Evolutionary conservation across 2,329 filamentous ascomycete genomes (phyloP).

Genomic region (Exophiala aquamarina): DNA sequence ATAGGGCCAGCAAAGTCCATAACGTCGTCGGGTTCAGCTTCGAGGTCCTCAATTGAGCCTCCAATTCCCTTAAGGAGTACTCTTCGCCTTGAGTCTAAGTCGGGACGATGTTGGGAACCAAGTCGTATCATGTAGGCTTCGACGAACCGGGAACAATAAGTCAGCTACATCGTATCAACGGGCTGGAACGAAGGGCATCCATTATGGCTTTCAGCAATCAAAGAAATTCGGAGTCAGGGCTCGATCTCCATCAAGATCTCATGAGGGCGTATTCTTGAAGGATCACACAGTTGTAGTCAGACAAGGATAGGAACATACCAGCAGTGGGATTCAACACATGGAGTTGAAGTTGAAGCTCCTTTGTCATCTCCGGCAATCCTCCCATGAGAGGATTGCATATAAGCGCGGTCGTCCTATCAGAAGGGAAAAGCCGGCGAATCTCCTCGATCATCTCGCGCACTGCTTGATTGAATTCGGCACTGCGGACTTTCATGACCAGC

Average conservation of each 20-base stretch:
- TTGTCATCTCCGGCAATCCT: neutral
- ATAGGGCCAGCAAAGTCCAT: neutral
- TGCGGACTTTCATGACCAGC: neutral
- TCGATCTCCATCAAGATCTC: too few species aligned
- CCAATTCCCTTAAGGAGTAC: neutral
- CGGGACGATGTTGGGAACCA: neutral
- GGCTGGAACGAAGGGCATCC: too few species aligned
- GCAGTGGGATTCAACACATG: too few species aligned
- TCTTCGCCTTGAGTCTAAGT: neutral
- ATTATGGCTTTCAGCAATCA: too few species aligned
- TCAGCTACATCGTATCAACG: too few species aligned
- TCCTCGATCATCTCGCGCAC: neutral
- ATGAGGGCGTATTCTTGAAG: too few species aligned
- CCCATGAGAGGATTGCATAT: constrained; percentile 1
- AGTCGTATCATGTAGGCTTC: neutral
- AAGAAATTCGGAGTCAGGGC: too few species aligned
- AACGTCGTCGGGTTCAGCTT: neutral
- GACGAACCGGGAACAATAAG: too few species aligned
- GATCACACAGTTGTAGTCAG: too few species aligned
- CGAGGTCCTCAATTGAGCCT: neutral
- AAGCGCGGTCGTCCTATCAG: neutral
- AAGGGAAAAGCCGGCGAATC: neutral
- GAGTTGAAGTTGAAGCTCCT: neutral
- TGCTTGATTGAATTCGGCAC: neutral
- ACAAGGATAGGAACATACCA: too few species aligned